Conservation (phyloP, 257 asterid species). For the Nyctanthes arbortristis region DNA sequence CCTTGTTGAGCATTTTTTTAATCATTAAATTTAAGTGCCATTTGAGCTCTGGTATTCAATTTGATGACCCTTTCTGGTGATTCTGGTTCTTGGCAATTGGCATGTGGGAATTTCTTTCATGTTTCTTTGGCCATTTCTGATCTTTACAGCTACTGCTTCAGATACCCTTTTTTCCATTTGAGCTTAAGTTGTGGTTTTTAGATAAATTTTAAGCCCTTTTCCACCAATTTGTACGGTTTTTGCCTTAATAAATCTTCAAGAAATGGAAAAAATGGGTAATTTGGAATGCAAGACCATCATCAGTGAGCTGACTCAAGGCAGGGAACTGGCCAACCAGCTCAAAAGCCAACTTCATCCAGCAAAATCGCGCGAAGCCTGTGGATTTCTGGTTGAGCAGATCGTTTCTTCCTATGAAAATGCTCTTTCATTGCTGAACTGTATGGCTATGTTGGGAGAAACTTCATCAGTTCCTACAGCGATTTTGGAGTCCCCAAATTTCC, state of each 20-base stretch:
- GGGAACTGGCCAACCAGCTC: conserved; percentile 66
- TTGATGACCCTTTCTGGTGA: neutral
- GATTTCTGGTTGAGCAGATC: conserved; percentile 46
- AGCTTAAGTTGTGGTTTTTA: neutral
- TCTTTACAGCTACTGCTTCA: too few relatives aligned
- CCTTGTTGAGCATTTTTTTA: neutral
- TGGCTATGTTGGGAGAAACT: conserved; percentile 30
- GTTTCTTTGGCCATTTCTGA: too few relatives aligned
- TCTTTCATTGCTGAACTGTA: conserved; percentile 41
- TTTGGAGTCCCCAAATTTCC: conserved; percentile 29
- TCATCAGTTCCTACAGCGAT: conserved; percentile 5
- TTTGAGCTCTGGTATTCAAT: too few relatives aligned
- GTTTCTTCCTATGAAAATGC: conserved; percentile 69
- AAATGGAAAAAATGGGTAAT: conserved; percentile 47
- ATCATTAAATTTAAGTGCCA: neutral
- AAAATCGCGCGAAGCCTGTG: conserved; percentile 32
- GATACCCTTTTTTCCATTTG: too few relatives aligned
- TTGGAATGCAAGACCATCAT: conserved; percentile 35
- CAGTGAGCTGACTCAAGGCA: conserved; percentile 60
- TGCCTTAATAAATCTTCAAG: neutral
- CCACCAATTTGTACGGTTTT: neutral
- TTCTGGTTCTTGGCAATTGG: too few relatives aligned
- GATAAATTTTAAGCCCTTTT: neutral
- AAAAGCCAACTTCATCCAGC: conserved; percentile 41
- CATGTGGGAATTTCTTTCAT: too few relatives aligned